Conservation (phyloP, 768 basidiomycete species). For the Leccinum ochraceum region DNA sequence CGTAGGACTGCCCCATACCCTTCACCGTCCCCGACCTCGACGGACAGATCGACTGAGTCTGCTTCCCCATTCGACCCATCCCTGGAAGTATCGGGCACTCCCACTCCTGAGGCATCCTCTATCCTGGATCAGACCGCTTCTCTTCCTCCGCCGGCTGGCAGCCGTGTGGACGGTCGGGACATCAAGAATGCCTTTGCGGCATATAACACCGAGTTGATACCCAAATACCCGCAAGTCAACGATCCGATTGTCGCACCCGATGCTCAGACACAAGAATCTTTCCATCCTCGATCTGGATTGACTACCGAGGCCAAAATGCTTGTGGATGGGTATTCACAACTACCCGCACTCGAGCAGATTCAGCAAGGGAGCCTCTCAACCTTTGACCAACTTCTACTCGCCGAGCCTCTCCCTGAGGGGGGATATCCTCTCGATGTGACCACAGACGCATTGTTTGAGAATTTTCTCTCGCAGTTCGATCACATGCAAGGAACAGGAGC, state of each 20-base stretch:
- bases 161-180: not conserved
- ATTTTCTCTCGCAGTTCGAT: not conserved
- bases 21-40: not conserved
- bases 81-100: not conserved
- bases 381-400: not conserved
- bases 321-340: not conserved
- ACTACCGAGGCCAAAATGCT: no score
- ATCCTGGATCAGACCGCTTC: not conserved
- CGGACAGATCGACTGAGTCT: not conserved
- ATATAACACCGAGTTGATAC: constrained; percentile 1
- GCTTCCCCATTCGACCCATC: not conserved
- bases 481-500: not conserved
- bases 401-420: not conserved
- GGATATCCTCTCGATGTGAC: not conserved
- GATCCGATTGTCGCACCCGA: not conserved
- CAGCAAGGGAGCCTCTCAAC: not conserved
- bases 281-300: not conserved
- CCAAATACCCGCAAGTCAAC: not conserved
- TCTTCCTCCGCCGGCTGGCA: not conserved
- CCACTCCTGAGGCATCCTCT: not conserved
- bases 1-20: constrained; percentile 9
- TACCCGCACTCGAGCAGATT: not conserved
- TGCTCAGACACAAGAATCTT: not conserved
- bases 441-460: not conserved
- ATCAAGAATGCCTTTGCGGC: not conserved